Base-by-base conservation (phyloP, 129 eudicot genomes). In the Saposhnikovia divaricata region DNA sequence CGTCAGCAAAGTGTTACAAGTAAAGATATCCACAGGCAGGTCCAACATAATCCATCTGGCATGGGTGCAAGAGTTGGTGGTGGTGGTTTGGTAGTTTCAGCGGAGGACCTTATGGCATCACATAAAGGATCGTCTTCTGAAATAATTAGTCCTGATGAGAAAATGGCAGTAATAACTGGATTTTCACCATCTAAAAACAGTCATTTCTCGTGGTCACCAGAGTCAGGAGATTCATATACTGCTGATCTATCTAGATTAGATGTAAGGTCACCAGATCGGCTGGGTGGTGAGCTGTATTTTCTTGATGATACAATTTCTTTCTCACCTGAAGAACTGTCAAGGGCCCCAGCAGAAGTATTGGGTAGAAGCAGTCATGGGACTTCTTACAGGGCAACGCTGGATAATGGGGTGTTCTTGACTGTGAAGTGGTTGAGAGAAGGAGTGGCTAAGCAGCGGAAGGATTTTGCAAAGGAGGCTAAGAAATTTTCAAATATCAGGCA, bases 351-450 rank as follows among this genome's bases (percentile, higher is more conserved):
- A 5, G 99, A 92, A 76, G 99, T 96, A 6, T 82, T 96, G 83
- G 99, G 99, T 21, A 82, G 99, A 83, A 96, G 99, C 74, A 96
- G 99, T 81, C 99, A 96, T 34, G 99, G 99, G 75, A 96, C 99
- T 39, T 96, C 99, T 5, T 96, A 96, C 74, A 83, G 93, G 85
- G 97, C 99, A 1, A 92, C 99, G 12, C 85, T 96, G 9, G 98
- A 96, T 34, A 92, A 85, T 80, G 99, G 99, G 34, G 31, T 90
- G 83, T 88, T 93, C 80, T 82, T 96, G 88, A 96, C 99, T 14
- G 99, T 96, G 74, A 96, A 96, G 84, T 96, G 99, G 99, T 85
- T 96, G 87, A 83, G 99, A 85, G 99, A 96, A 88, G 99, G 99
- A 43, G 99, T 96, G 31, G 98, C 99, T 0, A 96, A 91, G 82